phyloP scores from a whole-genome alignment of 306 rosid species.

The Hippophae rhamnoides region DNA sequence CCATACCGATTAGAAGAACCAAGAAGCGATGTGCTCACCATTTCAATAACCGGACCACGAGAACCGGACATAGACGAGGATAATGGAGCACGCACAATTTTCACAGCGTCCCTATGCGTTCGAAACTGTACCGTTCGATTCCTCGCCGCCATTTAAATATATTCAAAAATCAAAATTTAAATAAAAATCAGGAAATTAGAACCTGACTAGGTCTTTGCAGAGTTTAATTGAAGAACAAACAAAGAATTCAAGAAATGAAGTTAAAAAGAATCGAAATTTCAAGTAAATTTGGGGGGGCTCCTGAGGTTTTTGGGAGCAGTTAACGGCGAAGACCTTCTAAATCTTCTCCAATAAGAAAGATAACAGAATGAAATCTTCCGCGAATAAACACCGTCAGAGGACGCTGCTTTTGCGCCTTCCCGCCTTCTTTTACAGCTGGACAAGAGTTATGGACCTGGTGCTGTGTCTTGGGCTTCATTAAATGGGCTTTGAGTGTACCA shows the following conservation, averaged over 20 bases:
- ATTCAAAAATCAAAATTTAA: background rate
- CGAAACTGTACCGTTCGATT: conserved; percentile 45
- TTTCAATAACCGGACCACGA: conserved; percentile 60
- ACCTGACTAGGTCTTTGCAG: background rate
- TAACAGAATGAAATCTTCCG: background rate
- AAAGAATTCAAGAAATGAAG: background rate
- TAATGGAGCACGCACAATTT: conserved; percentile 63
- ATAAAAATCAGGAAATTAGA: background rate
- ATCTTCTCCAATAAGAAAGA: background rate
- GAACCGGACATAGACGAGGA: conserved; percentile 54
- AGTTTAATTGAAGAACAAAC: background rate
- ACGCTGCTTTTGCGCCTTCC: background rate
- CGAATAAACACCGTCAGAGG: background rate
- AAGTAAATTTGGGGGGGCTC: background rate
- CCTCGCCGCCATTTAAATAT: conserved; percentile 55
- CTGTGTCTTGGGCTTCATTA: background rate
- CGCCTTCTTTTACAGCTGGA: conserved; percentile 14
- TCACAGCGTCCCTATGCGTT: conserved; percentile 62
- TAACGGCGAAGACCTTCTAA: background rate
- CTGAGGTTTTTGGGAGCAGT: background rate
- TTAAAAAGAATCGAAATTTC: background rate
- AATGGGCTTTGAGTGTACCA: background rate
- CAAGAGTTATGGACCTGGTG: background rate
- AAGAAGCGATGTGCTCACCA: conserved; percentile 54
- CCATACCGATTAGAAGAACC: conserved; percentile 43